Base-by-base conservation (phyloP, 805 yeast genomes). In the Debaryomyces castellii region DNA sequence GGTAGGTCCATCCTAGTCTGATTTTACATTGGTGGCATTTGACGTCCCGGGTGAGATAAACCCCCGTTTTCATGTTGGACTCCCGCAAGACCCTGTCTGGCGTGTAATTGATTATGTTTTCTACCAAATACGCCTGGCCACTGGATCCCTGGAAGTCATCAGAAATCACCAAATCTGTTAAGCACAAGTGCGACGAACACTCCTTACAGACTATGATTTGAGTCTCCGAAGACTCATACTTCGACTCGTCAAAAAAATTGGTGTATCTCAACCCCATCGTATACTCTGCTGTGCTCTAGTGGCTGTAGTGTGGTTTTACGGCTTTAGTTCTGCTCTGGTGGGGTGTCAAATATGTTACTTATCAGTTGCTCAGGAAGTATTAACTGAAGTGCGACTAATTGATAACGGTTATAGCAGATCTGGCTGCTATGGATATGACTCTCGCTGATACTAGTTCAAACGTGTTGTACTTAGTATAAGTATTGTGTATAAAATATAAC, bases 81-180 rank as follows among this genome's bases (percentile, higher is more conserved):
- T 70, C 71, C 36, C 60, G 60, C 17, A 62, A 56, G 11, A 42
- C 42, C 14, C 52, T 45, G 24, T 66, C 72, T 3, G 59, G 50
- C 38, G 52, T 56, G 44, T 55, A 57, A 48, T 72, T 72, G 47
- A 72, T 71, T 23, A 71, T 55, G 46, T 54, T 58, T 37, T 71
- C 74, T 17, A 72, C 77, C 36, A 72, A 54, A 42, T 60, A 67
- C 5, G 77, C 77, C 4, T 66, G 66, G 3, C 77, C 77, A 9
- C 67, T 61, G 41, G 64, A 60, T 5, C 76, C 76, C 35, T 58
- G 56, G 52, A 71, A 72, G 22, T 66, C 61, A 51, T 70, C 75
- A 22, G 70, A 63, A 22, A 67, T 55, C 37, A 72, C 60, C 40
- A 71, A 57, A 38, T 52, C 58, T 9, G 67, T 58, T 30, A 71